Conservation (phyloP, 2,329 filamentous ascomycete genomes). For the Tolypocladium paradoxum region DNA sequence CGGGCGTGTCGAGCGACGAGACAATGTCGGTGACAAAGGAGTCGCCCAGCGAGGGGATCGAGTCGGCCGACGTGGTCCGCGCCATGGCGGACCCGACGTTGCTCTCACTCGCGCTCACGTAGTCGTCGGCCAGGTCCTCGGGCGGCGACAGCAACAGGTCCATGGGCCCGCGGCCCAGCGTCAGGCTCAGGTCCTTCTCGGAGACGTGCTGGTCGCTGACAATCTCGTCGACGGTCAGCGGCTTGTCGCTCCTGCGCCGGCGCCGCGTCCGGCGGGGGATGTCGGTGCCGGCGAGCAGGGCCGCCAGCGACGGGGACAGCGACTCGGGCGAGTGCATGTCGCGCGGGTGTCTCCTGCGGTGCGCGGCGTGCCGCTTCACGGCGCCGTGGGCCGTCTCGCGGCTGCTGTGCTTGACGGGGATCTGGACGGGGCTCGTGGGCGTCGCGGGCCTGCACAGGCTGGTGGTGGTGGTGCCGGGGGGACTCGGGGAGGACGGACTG, state of each 20-base stretch:
- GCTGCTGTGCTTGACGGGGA: conserved; percentile 32
- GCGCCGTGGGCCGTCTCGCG: conserved; percentile 23
- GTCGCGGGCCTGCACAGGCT: conserved; percentile 18
- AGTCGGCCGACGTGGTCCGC: conserved; percentile 48
- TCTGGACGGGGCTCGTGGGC: conserved; percentile 43
- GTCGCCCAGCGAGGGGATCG: conserved; percentile 47
- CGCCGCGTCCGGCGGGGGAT: conserved; percentile 37
- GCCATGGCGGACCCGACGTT: conserved; percentile 39
- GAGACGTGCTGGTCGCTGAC: conserved; percentile 42
- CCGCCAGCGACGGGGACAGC: conserved; percentile 48
- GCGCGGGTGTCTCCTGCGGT: conserved; percentile 23
- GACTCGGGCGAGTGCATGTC: conserved; percentile 40
- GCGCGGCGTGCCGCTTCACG: conserved; percentile 24
- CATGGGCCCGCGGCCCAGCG: conserved; percentile 42
- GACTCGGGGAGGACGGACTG: conserved; percentile 14
- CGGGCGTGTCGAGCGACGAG: conserved; percentile 39
- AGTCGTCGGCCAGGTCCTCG: conserved; percentile 43
- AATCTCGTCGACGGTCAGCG: conserved; percentile 44
- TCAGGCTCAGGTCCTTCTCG: conserved; percentile 48
- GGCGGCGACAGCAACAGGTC: conserved; percentile 50
- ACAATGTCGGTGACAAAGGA: conserved; percentile 40
- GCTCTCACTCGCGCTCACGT: conserved; percentile 38
- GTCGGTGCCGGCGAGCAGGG: conserved; percentile 49
- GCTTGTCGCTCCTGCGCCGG: conserved; percentile 13
- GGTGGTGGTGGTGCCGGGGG: conserved; percentile 15